phyloP scores from a whole-genome alignment of 306 rosid genomes.

The Neltuma alba region DNA sequence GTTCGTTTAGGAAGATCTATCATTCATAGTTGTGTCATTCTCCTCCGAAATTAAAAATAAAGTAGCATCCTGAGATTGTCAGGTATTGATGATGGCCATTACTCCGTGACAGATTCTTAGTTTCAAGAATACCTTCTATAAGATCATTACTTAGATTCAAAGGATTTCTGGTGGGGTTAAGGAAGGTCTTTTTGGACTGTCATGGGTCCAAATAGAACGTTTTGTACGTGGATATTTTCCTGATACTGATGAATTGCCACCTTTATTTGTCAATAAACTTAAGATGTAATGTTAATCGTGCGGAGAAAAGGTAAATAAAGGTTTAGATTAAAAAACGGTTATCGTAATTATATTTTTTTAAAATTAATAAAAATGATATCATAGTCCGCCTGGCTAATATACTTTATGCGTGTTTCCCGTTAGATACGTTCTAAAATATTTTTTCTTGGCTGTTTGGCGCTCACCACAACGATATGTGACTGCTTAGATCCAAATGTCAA shows the following conservation, averaged over 20 bases:
- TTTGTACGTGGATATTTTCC: too few species aligned
- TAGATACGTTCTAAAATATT: not conserved
- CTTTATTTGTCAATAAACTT: too few species aligned
- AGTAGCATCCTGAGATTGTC: not conserved
- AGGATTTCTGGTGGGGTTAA: too few species aligned
- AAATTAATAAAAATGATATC: too few species aligned
- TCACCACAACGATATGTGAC: not conserved
- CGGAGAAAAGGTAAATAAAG: too few species aligned
- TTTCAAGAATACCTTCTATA: not conserved
- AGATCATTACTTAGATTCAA: not conserved
- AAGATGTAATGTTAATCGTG: too few species aligned
- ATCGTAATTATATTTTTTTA: too few species aligned
- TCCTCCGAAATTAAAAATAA: not conserved
- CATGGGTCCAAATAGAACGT: too few species aligned
- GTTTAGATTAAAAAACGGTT: too few species aligned
- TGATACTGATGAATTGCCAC: too few species aligned
- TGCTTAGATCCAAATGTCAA: not conserved
- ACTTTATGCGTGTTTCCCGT: not conserved
- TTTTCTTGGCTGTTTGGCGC: not conserved
- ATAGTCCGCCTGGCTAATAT: not conserved
- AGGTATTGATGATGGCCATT: not conserved
- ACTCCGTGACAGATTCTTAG: not conserved
- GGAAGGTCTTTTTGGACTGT: too few species aligned
- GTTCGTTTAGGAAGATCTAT: not conserved
- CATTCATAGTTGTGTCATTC: not conserved